Conservation (phyloP, 2,329 filamentous ascomycete species). For the Diaporthe eres region DNA sequence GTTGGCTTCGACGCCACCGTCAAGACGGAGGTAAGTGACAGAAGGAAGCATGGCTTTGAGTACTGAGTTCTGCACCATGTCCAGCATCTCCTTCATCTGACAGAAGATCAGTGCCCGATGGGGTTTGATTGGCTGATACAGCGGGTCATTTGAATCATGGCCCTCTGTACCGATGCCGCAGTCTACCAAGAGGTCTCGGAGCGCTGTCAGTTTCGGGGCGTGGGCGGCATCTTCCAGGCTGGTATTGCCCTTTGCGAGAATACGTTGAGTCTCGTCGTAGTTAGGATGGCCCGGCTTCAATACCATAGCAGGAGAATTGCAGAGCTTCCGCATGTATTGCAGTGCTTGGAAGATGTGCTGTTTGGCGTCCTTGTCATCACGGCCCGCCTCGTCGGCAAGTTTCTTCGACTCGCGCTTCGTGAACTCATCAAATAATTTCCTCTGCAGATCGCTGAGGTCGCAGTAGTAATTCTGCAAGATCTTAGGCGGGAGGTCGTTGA, state of each 20-base stretch:
- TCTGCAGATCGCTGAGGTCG: conserved; percentile 94
- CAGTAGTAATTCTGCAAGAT: conserved; percentile 99
- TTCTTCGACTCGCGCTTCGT: conserved; percentile 93
- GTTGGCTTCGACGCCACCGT: conserved; percentile 92
- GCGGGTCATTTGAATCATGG: conserved; percentile 69
- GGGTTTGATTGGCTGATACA: conserved; percentile 89
- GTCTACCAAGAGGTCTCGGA: conserved; percentile 95
- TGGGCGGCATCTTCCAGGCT: conserved; percentile 88
- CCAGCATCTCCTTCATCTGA: conserved; percentile 99
- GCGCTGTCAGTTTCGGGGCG: conserved; percentile 91
- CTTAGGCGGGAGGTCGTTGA: conserved; percentile 96
- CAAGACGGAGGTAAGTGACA: conserved; percentile 93
- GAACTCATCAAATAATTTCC: conserved; percentile 96
- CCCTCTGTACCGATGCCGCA: conserved; percentile 92
- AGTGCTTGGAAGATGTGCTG: conserved; percentile 99
- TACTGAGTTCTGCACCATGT: conserved; percentile 97
- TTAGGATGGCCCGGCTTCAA: conserved; percentile 94
- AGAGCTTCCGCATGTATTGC: conserved; percentile 99
- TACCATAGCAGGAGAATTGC: conserved; percentile 96
- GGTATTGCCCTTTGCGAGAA: conserved; percentile 83
- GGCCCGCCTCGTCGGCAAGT: conserved; percentile 85
- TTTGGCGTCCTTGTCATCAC: conserved; percentile 92
- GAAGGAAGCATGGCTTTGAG: conserved; percentile 91
- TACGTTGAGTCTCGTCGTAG: conserved; percentile 88
- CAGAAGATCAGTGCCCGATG: conserved; percentile 98